phyloP scores from a whole-genome alignment of 805 yeast species.

The Wilhelminamyces savonicus region DNA sequence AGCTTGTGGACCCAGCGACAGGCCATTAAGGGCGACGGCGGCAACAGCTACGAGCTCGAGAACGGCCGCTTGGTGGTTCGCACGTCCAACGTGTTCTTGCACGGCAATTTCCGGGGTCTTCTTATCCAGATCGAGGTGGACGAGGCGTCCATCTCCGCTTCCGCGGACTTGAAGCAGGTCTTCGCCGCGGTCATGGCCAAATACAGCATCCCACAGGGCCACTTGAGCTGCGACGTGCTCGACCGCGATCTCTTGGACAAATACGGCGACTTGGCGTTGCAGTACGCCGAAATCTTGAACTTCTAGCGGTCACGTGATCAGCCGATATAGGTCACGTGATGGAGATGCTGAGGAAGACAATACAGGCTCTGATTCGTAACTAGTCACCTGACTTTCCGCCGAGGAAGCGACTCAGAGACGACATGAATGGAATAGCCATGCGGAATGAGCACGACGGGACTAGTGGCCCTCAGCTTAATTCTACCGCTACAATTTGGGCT shows the following conservation, averaged over 20 bases:
- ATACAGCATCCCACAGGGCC: slow-evolving; percentile 36
- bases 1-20: slow-evolving; percentile 69
- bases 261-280: slow-evolving; percentile 36
- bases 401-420: too few relatives aligned
- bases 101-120: slow-evolving; percentile 69
- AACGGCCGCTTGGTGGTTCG: slow-evolving; percentile 48
- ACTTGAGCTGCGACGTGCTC: slow-evolving; percentile 25
- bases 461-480: too few relatives aligned
- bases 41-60: slow-evolving; percentile 54
- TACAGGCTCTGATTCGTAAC: too few relatives aligned
- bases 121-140: slow-evolving; percentile 51
- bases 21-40: slow-evolving; percentile 68
- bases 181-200: slow-evolving; percentile 22
- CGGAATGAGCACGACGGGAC: too few relatives aligned
- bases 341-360: too few relatives aligned
- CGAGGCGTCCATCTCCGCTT: neutral
- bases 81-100: slow-evolving; percentile 66
- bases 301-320: too few relatives aligned
- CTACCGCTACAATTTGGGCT: too few relatives aligned
- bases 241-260: slow-evolving; percentile 18
- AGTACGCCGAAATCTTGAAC: slow-evolving; percentile 35
- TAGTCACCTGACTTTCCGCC: too few relatives aligned
- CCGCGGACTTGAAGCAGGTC: slow-evolving; percentile 7
- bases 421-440: too few relatives aligned
- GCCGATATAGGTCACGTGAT: too few relatives aligned